Conservation (phyloP, 345 rosid species). For the Trapa incisa region DNA sequence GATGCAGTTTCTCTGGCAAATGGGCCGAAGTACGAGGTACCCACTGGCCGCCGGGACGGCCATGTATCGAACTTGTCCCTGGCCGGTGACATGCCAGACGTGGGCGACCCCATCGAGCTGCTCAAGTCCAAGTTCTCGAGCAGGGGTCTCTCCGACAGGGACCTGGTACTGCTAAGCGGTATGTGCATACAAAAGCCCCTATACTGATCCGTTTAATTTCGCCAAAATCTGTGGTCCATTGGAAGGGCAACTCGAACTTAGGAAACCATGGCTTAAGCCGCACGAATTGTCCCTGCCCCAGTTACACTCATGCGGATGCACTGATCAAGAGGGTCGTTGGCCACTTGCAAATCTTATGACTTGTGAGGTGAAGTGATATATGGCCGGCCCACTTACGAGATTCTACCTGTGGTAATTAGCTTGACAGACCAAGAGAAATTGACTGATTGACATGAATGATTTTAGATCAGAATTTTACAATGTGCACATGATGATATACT, state of each 20-base stretch:
- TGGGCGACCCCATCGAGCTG: constrained; percentile 37
- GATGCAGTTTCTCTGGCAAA: constrained; percentile 63
- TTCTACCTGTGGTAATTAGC: not conserved
- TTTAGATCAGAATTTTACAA: not conserved
- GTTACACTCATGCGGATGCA: constrained; percentile 2
- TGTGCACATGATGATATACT: not conserved
- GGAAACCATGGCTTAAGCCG: not conserved
- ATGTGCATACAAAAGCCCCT: not conserved
- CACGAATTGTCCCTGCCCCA: not conserved
- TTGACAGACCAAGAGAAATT: not conserved
- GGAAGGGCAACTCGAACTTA: not conserved
- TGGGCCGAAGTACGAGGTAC: constrained; percentile 57
- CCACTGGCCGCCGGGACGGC: constrained; percentile 74
- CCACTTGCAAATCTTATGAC: constrained; percentile 11
- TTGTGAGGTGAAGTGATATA: not conserved
- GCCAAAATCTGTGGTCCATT: not conserved
- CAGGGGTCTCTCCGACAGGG: constrained; percentile 52
- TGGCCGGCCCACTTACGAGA: not conserved
- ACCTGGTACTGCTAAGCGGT: constrained; percentile 71
- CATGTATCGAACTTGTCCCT: constrained; percentile 35
- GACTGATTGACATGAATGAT: not conserved
- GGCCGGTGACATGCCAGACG: constrained; percentile 58
- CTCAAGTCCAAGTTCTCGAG: constrained; percentile 44
- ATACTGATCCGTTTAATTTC: not conserved
- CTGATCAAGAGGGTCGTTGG: constrained; percentile 19